Percentiles rank a stretch among this genome's conserved stretches.
These are phyloP conservation scores for Bremia lactucae DNA, from an alignment of 352 stramenopile species.

Conservation along the genomic window DNA sequence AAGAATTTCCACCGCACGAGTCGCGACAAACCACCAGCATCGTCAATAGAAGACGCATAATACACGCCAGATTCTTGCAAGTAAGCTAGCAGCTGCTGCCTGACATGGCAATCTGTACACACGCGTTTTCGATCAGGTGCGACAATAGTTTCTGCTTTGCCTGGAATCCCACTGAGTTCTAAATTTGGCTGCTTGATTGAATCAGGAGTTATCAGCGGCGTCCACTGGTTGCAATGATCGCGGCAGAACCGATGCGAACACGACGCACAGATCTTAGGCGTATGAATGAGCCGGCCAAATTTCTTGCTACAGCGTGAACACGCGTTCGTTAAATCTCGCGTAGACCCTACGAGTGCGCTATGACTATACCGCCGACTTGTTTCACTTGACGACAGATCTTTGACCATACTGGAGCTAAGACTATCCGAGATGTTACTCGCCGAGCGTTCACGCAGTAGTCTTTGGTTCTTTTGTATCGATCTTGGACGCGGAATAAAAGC, in stretches of 20 bases:
- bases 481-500: conserved; percentile 7
- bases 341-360: conserved; percentile 7
- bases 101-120: conserved; percentile 45
- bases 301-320: conserved; percentile 35
- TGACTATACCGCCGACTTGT: conserved; percentile 13
- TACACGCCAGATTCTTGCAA: conserved; percentile 26
- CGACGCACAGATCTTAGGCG: conserved; percentile 35
- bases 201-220: conserved; percentile 10
- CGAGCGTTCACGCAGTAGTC: conserved; percentile 3
- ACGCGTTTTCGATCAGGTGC: conserved; percentile 12
- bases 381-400: conserved; percentile 1
- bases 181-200: conserved; percentile 3
- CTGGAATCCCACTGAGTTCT: conserved; percentile 3
- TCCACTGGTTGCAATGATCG: conserved; percentile 31
- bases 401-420: conserved; percentile 10
- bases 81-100: conserved; percentile 36
- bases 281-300: conserved; percentile 34
- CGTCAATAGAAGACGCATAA: conserved; percentile 29
- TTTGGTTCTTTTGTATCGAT: not conserved
- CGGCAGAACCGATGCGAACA: conserved; percentile 40
- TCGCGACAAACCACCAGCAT: conserved; percentile 36
- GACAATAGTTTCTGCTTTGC: conserved; percentile 1
- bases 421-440: conserved; percentile 13
- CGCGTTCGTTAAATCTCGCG: conserved; percentile 5
- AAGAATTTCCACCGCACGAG: conserved; percentile 50